Percentiles rank a stretch among this genome's conserved stretches.
These are phyloP conservation scores for Prototheca wickerhamii DNA, from an alignment of 163 green algal genomes.

Conservation along the genomic window DNA sequence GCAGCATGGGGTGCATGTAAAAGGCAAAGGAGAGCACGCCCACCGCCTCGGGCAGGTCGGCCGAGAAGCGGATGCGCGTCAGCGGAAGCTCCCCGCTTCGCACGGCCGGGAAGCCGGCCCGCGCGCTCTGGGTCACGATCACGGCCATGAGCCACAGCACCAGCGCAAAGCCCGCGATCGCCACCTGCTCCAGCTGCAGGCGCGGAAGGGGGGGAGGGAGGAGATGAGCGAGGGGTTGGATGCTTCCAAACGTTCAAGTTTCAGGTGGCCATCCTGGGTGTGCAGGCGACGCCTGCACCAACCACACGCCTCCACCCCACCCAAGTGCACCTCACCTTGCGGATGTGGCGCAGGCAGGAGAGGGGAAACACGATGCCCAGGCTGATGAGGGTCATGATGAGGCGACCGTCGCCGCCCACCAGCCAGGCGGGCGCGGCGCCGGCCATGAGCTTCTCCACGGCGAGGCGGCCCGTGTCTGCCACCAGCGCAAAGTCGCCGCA, in stretches of 20 bases:
- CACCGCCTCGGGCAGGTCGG: slow-evolving; percentile 32
- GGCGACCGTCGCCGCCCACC: slow-evolving; percentile 31
- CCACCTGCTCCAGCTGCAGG: slow-evolving; percentile 61
- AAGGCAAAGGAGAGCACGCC: slow-evolving; percentile 43
- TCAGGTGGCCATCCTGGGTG: no score
- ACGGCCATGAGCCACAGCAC: slow-evolving; percentile 44
- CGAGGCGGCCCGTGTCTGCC: slow-evolving; percentile 36
- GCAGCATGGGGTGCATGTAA: slow-evolving; percentile 44
- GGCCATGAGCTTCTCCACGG: neutral
- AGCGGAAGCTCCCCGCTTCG: slow-evolving; percentile 54
- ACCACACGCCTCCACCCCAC: neutral
- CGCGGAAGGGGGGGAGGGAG: neutral
- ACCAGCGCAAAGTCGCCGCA: slow-evolving; percentile 66
- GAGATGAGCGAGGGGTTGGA: neutral
- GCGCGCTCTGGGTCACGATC: slow-evolving; percentile 19
- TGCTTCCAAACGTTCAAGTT: no score
- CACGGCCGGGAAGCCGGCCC: slow-evolving; percentile 53
- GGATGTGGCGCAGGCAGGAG: slow-evolving; percentile 57
- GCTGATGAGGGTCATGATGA: slow-evolving; percentile 46
- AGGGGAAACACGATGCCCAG: slow-evolving; percentile 53
- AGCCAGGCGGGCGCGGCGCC: slow-evolving; percentile 19
- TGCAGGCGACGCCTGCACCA: neutral
- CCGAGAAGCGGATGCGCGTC: slow-evolving; percentile 13
- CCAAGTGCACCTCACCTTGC: slow-evolving; percentile 31
- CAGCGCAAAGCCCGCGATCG: slow-evolving; percentile 47